A percentile compares a stretch with the other conserved stretches of the same genome.
Evolutionary conservation across 768 basidiomycete genomes (phyloP).

Genomic region (Kockovaella imperatae): DNA sequence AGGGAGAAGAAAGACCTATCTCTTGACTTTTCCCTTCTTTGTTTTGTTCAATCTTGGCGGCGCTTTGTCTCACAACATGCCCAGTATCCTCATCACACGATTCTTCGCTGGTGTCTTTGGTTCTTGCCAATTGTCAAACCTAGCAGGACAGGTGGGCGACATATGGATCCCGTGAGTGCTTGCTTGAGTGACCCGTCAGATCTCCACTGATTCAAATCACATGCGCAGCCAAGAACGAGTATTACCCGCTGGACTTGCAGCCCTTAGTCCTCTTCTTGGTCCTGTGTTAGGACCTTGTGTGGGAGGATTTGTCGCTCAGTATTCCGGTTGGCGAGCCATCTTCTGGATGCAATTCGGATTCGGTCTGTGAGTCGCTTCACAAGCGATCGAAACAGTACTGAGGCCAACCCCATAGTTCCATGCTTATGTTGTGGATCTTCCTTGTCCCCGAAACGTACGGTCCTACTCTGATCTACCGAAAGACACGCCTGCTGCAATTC

Average conservation of each 20-base stretch:
- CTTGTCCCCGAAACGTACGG: slow-evolving; percentile 44
- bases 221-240: slow-evolving; percentile 7
- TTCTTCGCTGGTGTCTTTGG: slow-evolving; percentile 37
- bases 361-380: slow-evolving; percentile 15
- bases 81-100: slow-evolving; percentile 36
- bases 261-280: slow-evolving; percentile 36
- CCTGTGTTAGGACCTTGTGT: slow-evolving; percentile 42
- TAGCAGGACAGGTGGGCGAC: slow-evolving; percentile 36
- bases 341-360: slow-evolving; percentile 44
- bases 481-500: too few relatives aligned
- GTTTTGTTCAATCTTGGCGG: slow-evolving; percentile 43
- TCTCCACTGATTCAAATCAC: neutral
- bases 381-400: neutral
- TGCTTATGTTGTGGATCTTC: slow-evolving; percentile 7
- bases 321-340: slow-evolving; percentile 45
- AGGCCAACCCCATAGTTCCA: neutral
- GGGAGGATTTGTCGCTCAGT: slow-evolving; percentile 36
- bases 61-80: slow-evolving; percentile 35
- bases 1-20: slow-evolving; percentile 34
- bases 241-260: slow-evolving; percentile 39
- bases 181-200: slow-evolving; percentile 6
- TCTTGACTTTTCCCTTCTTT: slow-evolving; percentile 29
- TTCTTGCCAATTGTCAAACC: slow-evolving; percentile 37
- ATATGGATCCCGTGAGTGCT: slow-evolving; percentile 37
- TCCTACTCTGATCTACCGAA: slow-evolving; percentile 41